phyloP scores from a whole-genome alignment of 1,284 basidiomycete genomes.

The Cryptococcus sp. region DNA sequence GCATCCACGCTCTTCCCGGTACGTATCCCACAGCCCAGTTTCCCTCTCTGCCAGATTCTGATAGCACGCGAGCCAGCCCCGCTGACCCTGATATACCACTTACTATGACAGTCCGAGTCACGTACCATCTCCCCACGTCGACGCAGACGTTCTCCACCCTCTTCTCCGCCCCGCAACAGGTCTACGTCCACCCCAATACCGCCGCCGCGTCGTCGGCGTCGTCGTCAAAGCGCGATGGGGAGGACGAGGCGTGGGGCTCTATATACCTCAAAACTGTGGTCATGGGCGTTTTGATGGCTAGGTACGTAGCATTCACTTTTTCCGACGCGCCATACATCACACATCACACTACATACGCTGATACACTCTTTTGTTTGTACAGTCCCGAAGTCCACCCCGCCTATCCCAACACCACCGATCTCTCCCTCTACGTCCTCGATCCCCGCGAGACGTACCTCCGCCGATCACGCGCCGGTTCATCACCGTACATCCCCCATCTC shows the following conservation, averaged over 20 bases:
- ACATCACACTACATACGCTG: background rate
- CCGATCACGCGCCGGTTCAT: constrained; percentile 28
- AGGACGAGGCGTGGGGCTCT: constrained; percentile 46
- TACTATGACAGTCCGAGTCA: constrained; percentile 37
- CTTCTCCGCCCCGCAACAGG: constrained; percentile 41
- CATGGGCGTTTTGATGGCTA: constrained; percentile 46
- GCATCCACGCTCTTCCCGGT: constrained; percentile 49
- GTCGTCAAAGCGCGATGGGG: constrained; percentile 16
- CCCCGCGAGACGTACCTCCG: constrained; percentile 48
- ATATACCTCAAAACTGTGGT: constrained; percentile 50
- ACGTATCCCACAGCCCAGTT: constrained; percentile 8
- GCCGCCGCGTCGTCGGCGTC: constrained; percentile 19
- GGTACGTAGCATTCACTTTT: constrained; percentile 24
- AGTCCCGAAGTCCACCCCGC: constrained; percentile 48
- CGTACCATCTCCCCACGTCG: constrained; percentile 44
- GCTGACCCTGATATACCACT: background rate
- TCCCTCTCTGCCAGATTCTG: background rate
- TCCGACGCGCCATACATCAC: background rate
- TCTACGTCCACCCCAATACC: constrained; percentile 46
- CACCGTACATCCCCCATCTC: constrained; percentile 21
- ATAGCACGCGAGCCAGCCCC: constrained; percentile 2
- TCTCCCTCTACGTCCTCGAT: constrained; percentile 49
- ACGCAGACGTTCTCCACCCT: constrained; percentile 41
- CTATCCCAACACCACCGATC: constrained; percentile 35
- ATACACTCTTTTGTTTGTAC: background rate